Evolutionary conservation across 352 stramenopile species (phyloP).

Genomic region (Pythium plurisporium): DNA sequence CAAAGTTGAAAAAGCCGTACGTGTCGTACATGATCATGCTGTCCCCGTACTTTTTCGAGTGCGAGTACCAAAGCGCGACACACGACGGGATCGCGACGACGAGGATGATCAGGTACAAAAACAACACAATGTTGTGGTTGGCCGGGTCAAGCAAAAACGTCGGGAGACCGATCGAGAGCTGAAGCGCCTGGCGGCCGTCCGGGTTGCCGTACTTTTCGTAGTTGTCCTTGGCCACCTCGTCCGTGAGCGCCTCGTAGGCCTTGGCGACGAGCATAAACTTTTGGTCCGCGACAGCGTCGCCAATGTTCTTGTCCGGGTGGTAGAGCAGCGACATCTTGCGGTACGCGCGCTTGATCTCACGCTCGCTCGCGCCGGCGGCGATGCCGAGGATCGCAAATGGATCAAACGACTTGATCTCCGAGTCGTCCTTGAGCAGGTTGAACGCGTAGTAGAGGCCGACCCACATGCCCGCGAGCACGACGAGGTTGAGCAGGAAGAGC

Average conservation of each 20-base stretch:
- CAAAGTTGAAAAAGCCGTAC: conserved; percentile 98
- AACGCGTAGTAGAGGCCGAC: conserved; percentile 89
- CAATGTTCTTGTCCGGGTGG: conserved; percentile 96
- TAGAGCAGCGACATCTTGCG: conserved; percentile 91
- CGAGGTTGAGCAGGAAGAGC: conserved; percentile 69
- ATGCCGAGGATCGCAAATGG: conserved; percentile 97
- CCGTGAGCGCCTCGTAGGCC: conserved; percentile 94
- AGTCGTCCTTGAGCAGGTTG: conserved; percentile 91
- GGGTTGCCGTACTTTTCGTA: conserved; percentile 99
- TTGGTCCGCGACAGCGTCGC: conserved; percentile 94
- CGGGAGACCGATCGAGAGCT: conserved; percentile 94
- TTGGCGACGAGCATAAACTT: conserved; percentile 99
- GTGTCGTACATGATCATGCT: conserved; percentile 99
- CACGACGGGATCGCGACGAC: conserved; percentile 96
- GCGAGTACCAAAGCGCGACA: conserved; percentile 94
- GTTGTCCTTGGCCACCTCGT: conserved; percentile 95
- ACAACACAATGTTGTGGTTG: conserved; percentile 98
- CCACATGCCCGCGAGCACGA: conserved; percentile 70
- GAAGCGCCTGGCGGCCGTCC: conserved; percentile 96
- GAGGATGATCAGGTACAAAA: conserved; percentile 98
- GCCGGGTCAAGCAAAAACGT: conserved; percentile 96
- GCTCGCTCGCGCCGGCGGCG: conserved; percentile 82
- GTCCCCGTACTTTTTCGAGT: conserved; percentile 98
- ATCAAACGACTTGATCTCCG: conserved; percentile 98
- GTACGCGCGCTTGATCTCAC: conserved; percentile 95